Conservation (phyloP, 805 yeast species). For the Suhomyces canberraensis region DNA sequence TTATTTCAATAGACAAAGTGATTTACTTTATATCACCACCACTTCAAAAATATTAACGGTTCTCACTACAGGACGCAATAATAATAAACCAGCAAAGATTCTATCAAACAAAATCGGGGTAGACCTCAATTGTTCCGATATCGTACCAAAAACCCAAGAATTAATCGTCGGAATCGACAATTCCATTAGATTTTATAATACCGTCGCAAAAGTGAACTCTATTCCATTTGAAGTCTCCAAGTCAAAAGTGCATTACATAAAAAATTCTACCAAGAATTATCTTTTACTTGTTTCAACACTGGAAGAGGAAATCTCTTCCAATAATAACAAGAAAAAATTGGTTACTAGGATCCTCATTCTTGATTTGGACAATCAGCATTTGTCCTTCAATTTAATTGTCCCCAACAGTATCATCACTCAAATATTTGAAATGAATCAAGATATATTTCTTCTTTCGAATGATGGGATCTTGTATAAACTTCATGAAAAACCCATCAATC, state of each 20-base stretch:
- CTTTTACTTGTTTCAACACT: slow-evolving; percentile 55
- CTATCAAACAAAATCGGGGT: slow-evolving; percentile 48
- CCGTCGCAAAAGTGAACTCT: slow-evolving; percentile 50
- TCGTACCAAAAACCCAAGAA: slow-evolving; percentile 42
- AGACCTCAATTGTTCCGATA: slow-evolving; percentile 47
- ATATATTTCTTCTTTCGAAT: slow-evolving; percentile 58
- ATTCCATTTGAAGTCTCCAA: slow-evolving; percentile 58
- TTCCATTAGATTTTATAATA: slow-evolving; percentile 61
- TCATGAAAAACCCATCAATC: slow-evolving; percentile 62
- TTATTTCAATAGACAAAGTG: slow-evolving; percentile 51
- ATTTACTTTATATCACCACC: slow-evolving; percentile 65
- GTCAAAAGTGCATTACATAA: slow-evolving; percentile 45
- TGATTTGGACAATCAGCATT: slow-evolving; percentile 66
- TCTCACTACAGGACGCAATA: slow-evolving; percentile 74
- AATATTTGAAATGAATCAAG: slow-evolving; percentile 54
- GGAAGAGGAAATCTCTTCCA: slow-evolving; percentile 20
- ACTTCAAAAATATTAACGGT: slow-evolving; percentile 69
- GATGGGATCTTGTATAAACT: slow-evolving; percentile 74
- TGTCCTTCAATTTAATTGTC: slow-evolving; percentile 68
- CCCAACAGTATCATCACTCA: slow-evolving; percentile 57
- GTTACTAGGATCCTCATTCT: slow-evolving; percentile 62
- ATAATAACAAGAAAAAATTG: slow-evolving; percentile 11
- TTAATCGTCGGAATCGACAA: slow-evolving; percentile 65
- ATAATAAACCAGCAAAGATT: slow-evolving; percentile 53
- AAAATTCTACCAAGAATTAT: slow-evolving; percentile 38